Percentiles rank a stretch among this genome's conserved stretches.
phyloP scores from a whole-genome alignment of 2,329 filamentous ascomycete species.

The Sphaerulina populicola region DNA sequence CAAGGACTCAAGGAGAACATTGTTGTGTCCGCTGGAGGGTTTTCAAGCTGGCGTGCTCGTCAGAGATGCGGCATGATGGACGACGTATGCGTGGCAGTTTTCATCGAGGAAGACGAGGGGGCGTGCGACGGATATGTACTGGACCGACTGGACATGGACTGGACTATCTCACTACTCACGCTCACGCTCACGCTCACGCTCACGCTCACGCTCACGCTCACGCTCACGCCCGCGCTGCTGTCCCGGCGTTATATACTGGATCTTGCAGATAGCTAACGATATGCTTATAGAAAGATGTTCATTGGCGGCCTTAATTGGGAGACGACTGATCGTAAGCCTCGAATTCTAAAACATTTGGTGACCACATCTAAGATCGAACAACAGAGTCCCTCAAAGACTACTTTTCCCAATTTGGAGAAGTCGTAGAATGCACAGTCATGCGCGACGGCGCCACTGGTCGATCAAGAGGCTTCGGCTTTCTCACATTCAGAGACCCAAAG shows the following conservation, averaged over 20 bases:
- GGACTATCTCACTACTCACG: neutral
- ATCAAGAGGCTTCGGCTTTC: conserved; percentile 91
- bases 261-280: conserved; percentile 21
- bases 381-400: conserved; percentile 93
- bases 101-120: neutral
- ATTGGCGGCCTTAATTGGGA: conserved; percentile 99
- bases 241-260: neutral
- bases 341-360: neutral
- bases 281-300: conserved; percentile 82
- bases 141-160: neutral
- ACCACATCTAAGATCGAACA: conserved; percentile 25
- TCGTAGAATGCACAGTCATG: conserved; percentile 99
- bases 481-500: conserved; percentile 96
- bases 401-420: conserved; percentile 95
- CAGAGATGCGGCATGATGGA: neutral
- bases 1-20: neutral
- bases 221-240: conserved; percentile 15
- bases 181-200: conserved; percentile 19
- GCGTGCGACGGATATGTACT: neutral
- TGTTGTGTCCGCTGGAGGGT: neutral
- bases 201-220: conserved; percentile 10
- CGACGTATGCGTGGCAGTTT: neutral
- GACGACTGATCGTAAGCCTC: conserved; percentile 82
- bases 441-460: conserved; percentile 86
- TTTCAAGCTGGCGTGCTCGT: neutral